A percentile compares a stretch with the other conserved stretches of the same genome.
These are phyloP conservation scores for Ilex paraguariensis DNA, from an alignment of 305 asterid species.

Conservation along the genomic window DNA sequence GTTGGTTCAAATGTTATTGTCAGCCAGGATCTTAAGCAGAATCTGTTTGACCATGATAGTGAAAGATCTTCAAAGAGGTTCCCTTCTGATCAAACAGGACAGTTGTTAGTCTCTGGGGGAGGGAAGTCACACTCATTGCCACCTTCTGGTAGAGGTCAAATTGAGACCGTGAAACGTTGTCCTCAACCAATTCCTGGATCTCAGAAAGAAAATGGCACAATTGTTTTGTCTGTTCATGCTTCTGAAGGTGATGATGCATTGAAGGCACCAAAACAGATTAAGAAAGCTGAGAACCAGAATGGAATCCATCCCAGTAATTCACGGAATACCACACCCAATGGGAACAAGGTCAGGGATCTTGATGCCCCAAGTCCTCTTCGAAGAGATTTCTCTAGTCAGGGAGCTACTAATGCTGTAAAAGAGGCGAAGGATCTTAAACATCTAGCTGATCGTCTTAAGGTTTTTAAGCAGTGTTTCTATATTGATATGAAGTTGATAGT, in stretches of 20 bases:
- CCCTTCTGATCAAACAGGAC: constrained; percentile 27
- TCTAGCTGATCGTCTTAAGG: constrained; percentile 91
- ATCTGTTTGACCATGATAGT: constrained; percentile 35
- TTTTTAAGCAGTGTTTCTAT: constrained; percentile 18
- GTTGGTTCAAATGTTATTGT: constrained; percentile 31
- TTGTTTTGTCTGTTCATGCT: constrained; percentile 17
- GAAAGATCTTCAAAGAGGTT: constrained; percentile 49
- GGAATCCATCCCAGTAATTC: constrained; percentile 20
- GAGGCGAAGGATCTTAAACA: constrained; percentile 95
- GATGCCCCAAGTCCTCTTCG: constrained; percentile 78
- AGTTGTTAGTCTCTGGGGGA: constrained; percentile 38
- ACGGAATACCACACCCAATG: constrained; percentile 31
- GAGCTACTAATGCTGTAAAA: constrained; percentile 75
- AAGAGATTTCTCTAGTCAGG: constrained; percentile 81
- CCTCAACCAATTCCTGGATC: constrained; percentile 44
- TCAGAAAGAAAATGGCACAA: constrained; percentile 51
- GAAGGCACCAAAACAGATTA: constrained; percentile 23
- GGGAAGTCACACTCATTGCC: constrained; percentile 68
- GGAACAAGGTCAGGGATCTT: constrained; percentile 50
- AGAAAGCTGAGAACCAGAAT: constrained; percentile 31
- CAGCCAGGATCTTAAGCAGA: constrained; percentile 47
- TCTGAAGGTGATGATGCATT: constrained; percentile 12
- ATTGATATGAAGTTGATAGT: constrained; percentile 3
- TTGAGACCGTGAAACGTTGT: constrained; percentile 32
- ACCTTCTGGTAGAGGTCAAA: constrained; percentile 55